These are phyloP conservation scores for Coprinopsis marcescibilis DNA, from an alignment of 768 basidiomycete species.

Conservation along the genomic window DNA sequence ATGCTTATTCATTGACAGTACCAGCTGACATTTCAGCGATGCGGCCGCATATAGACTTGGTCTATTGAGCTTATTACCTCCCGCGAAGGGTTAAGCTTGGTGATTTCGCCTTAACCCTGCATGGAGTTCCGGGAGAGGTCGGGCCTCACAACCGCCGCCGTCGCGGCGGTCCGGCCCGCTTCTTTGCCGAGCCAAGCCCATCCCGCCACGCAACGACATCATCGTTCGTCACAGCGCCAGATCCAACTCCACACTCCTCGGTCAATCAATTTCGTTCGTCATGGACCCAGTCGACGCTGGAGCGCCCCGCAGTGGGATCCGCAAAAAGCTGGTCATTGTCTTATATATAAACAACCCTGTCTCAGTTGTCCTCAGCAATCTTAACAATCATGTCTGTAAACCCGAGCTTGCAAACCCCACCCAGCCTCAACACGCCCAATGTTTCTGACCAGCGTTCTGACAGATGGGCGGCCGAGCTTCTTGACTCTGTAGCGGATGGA, in stretches of 20 bases:
- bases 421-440: conserved; percentile 2
- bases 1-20: too few relatives aligned
- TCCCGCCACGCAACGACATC: neutral
- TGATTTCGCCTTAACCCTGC: too few relatives aligned
- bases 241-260: neutral
- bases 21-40: too few relatives aligned
- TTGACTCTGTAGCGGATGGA: neutral
- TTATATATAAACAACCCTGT: neutral
- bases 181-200: neutral
- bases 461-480: conserved; percentile 1
- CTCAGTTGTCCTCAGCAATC: neutral
- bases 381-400: neutral
- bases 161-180: too few relatives aligned
- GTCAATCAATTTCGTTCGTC: neutral
- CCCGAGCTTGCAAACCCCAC: neutral
- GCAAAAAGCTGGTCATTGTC: neutral
- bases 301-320: neutral
- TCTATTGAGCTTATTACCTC: too few relatives aligned
- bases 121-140: too few relatives aligned
- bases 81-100: too few relatives aligned
- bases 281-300: neutral
- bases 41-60: too few relatives aligned
- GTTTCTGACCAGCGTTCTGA: conserved; percentile 3
- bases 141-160: too few relatives aligned
- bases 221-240: neutral